These are phyloP conservation scores for Suhomyces anneliseae DNA, from an alignment of 1,139 yeast species.

Conservation along the genomic window DNA sequence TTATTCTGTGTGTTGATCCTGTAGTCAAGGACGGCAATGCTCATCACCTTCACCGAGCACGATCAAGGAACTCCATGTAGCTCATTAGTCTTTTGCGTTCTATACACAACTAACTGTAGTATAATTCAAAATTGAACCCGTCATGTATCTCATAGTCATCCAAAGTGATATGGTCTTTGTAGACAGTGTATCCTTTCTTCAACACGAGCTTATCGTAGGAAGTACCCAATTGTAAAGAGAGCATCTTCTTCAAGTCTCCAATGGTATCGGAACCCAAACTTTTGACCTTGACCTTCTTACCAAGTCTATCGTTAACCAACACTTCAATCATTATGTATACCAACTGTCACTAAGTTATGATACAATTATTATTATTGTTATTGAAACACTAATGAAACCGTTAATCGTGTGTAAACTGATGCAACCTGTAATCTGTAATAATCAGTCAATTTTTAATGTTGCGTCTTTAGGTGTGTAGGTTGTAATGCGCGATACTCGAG, in stretches of 20 bases:
- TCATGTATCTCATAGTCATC: conserved; percentile 94
- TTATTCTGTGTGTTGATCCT: no score
- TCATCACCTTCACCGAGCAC: no score
- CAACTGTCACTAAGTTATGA: background rate
- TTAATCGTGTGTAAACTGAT: no score
- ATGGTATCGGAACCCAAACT: conserved; percentile 82
- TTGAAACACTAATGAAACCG: no score
- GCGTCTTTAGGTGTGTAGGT: no score
- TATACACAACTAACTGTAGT: conserved; percentile 46
- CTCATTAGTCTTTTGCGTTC: no score
- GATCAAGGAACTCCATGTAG: no score
- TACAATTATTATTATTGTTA: no score
- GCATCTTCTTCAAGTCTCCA: conserved; percentile 87
- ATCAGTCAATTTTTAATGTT: no score
- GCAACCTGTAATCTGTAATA: no score
- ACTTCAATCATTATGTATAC: conserved; percentile 16
- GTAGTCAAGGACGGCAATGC: no score
- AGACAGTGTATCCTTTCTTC: conserved; percentile 76
- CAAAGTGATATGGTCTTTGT: conserved; percentile 84
- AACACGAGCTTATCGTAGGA: conserved; percentile 61
- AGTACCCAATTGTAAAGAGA: conserved; percentile 82
- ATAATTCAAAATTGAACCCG: conserved; percentile 84
- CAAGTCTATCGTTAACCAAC: conserved; percentile 50
- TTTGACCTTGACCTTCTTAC: conserved; percentile 84
- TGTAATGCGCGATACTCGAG: no score